These are phyloP conservation scores for Pichia sorboxylosa DNA, from an alignment of 1,139 yeast genomes.

Conservation along the genomic window DNA sequence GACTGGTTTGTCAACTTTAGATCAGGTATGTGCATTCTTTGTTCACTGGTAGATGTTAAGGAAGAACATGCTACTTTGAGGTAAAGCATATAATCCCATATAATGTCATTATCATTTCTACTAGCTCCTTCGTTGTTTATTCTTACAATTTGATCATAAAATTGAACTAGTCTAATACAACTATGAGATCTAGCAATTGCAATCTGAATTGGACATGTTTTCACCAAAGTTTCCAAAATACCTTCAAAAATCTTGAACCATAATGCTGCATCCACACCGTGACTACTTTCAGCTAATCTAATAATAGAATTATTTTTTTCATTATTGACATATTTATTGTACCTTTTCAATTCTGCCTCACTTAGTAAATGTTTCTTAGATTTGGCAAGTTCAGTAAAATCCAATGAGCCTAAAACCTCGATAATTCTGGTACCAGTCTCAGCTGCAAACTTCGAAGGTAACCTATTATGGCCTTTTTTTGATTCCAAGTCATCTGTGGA, in stretches of 20 bases:
- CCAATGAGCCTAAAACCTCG: slow-evolving; percentile 61
- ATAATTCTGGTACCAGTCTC: slow-evolving; percentile 71
- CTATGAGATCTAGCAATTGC: slow-evolving; percentile 91
- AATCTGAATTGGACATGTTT: slow-evolving; percentile 81
- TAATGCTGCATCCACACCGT: slow-evolving; percentile 88
- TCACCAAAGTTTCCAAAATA: slow-evolving; percentile 60
- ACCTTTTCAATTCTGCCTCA: slow-evolving; percentile 67
- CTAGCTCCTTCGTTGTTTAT: slow-evolving; percentile 39
- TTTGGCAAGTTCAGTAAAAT: slow-evolving; percentile 52
- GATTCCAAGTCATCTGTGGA: slow-evolving; percentile 24
- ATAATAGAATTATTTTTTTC: slow-evolving; percentile 51
- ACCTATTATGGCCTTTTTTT: slow-evolving; percentile 31
- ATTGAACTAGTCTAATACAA: slow-evolving; percentile 77
- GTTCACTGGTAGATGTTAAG: slow-evolving; percentile 80
- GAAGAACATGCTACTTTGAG: slow-evolving; percentile 89
- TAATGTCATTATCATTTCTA: slow-evolving; percentile 26
- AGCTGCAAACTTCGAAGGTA: slow-evolving; percentile 65
- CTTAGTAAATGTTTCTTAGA: slow-evolving; percentile 55
- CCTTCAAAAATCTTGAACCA: slow-evolving; percentile 88
- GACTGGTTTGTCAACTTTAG: slow-evolving; percentile 8
- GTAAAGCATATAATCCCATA: slow-evolving; percentile 41
- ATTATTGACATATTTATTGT: slow-evolving; percentile 51
- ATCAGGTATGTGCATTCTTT: slow-evolving; percentile 50
- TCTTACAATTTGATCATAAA: slow-evolving; percentile 68
- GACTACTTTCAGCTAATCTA: slow-evolving; percentile 76